Conservation (phyloP, 257 asterid genomes). For the Przewalskia tangutica region DNA sequence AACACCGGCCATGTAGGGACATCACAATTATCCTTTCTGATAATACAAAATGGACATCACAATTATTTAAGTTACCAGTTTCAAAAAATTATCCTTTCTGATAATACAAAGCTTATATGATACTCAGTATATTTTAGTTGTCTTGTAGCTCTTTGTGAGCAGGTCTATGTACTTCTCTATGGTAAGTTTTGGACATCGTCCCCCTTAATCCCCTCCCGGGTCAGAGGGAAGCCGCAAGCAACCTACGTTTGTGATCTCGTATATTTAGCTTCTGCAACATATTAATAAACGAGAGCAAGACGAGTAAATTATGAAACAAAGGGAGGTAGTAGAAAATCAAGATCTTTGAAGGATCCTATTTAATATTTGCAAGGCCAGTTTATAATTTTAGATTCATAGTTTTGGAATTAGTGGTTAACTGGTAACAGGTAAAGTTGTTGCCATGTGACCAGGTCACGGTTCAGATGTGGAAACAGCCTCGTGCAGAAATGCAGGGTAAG, state of each 20-base stretch:
- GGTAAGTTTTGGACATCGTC: background rate
- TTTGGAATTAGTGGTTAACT: background rate
- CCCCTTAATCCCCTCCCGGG: background rate
- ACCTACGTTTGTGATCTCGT: background rate
- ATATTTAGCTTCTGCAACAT: background rate
- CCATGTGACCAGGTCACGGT: too few relatives aligned
- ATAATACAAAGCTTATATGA: background rate
- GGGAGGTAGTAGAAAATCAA: background rate
- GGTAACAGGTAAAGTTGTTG: too few relatives aligned
- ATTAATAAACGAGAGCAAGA: background rate
- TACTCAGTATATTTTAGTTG: background rate
- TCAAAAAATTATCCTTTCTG: too few relatives aligned
- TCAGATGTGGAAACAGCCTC: too few relatives aligned
- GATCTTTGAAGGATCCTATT: background rate
- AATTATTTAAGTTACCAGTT: too few relatives aligned
- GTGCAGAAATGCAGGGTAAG: too few relatives aligned
- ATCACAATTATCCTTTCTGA: too few relatives aligned
- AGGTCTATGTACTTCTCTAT: background rate
- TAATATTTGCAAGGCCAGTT: background rate
- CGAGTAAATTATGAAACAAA: background rate
- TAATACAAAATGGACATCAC: background rate
- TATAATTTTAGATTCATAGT: background rate
- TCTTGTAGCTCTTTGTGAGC: background rate
- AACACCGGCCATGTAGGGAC: background rate
- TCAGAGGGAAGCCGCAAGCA: background rate